Conservation (phyloP, 768 basidiomycete species). For the Pleurotus sapidus region DNA sequence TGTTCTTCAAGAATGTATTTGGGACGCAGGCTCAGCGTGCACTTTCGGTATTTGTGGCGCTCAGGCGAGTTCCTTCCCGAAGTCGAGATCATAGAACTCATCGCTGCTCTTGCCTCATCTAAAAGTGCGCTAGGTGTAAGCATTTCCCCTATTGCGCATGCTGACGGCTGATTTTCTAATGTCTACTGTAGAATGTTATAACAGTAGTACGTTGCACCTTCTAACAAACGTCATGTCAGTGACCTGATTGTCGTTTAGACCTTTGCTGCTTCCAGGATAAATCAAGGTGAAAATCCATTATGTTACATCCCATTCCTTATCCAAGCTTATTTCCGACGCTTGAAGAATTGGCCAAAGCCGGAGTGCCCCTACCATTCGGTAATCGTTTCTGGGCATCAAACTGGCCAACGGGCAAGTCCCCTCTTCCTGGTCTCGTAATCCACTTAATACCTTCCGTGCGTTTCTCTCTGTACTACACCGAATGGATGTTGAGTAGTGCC, state of each 20-base stretch:
- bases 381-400: constrained; percentile 62
- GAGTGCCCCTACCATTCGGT: constrained; percentile 55
- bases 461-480: neutral
- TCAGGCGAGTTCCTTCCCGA: constrained; percentile 36
- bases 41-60: constrained; percentile 52
- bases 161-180: neutral
- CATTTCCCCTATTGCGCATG: too few relatives aligned
- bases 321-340: neutral
- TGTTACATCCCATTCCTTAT: neutral
- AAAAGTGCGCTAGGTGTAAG: too few relatives aligned
- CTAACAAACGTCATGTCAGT: neutral
- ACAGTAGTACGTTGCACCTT: constrained; percentile 16
- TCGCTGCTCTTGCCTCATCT: too few relatives aligned
- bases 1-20: constrained; percentile 61
- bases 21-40: constrained; percentile 49
- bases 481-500: neutral
- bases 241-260: constrained; percentile 28
- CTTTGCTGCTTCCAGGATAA: constrained; percentile 47
- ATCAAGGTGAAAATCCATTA: constrained; percentile 35
- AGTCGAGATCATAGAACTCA: too few relatives aligned
- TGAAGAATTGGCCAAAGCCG: constrained; percentile 59
- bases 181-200: constrained; percentile 17
- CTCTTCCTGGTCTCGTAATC: constrained; percentile 52
- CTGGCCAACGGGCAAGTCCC: constrained; percentile 57
- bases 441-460: constrained; percentile 51